Conservation (phyloP, 1,284 basidiomycete species). For the Fomitopsis palustris region DNA sequence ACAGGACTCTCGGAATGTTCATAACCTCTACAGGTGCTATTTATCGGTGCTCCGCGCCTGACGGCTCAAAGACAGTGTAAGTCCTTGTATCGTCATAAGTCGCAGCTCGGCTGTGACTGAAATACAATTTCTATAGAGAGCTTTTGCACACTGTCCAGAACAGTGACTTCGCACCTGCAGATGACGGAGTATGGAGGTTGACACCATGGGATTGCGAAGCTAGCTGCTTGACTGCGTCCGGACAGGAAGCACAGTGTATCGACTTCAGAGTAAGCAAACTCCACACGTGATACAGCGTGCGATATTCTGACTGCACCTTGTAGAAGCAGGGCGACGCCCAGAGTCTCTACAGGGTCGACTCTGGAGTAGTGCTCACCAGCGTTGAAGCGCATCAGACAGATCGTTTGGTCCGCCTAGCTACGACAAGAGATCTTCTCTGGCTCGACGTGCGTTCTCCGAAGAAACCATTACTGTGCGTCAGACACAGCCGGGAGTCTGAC, state of each 20-base stretch:
- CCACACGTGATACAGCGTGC: conserved; percentile 2
- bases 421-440: conserved; percentile 64
- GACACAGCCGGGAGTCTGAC: conserved; percentile 60
- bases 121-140: conserved; percentile 12
- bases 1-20: conserved; percentile 24
- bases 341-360: conserved; percentile 33
- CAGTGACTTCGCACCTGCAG: not conserved
- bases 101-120: no score
- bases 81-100: not conserved
- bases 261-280: conserved; percentile 44
- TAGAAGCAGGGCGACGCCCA: conserved; percentile 24
- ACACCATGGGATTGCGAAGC: conserved; percentile 12
- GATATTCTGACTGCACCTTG: conserved; percentile 4
- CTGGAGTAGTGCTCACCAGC: conserved; percentile 45
- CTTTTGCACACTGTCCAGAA: conserved; percentile 3
- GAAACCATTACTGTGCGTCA: conserved; percentile 56
- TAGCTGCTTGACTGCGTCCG: conserved; percentile 30
- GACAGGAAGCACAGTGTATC: conserved; percentile 30
- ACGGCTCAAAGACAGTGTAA: conserved; percentile 13
- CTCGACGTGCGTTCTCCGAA: conserved; percentile 54
- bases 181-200: conserved; percentile 35
- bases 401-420: conserved; percentile 46
- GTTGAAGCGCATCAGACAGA: conserved; percentile 42
- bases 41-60: conserved; percentile 30
- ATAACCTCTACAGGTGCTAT: conserved; percentile 46